Evolutionary conservation across 1,284 basidiomycete species (phyloP).

Genomic region (Volvariella volvacea): DNA sequence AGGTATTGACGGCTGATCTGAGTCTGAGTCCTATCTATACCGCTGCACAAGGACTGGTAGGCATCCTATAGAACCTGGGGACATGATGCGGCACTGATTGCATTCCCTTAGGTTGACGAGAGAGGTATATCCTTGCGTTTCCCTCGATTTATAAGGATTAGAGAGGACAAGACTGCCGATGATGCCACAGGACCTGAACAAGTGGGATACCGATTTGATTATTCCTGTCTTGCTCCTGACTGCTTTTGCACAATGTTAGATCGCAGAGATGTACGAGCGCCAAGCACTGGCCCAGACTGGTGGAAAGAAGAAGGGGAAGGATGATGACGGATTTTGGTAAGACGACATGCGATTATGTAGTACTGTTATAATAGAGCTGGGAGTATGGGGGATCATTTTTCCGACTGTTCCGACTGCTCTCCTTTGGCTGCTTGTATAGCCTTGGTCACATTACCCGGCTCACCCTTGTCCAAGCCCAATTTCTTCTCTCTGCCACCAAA

Average conservation of each 20-base stretch:
- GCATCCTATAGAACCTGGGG: slow-evolving; percentile 15
- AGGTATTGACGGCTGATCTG: slow-evolving; percentile 95
- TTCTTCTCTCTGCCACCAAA: slow-evolving; percentile 70
- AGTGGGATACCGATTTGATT: slow-evolving; percentile 32
- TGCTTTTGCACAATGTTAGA: slow-evolving; percentile 48
- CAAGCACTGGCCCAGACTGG: slow-evolving; percentile 77
- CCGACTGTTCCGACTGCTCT: slow-evolving; percentile 32
- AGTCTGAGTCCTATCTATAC: slow-evolving; percentile 96
- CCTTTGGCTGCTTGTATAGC: slow-evolving; percentile 36
- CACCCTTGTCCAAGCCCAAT: slow-evolving; percentile 30
- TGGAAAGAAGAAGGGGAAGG: slow-evolving; percentile 66
- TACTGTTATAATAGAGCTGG: not conserved
- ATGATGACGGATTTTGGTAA: slow-evolving; percentile 91
- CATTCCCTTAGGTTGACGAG: slow-evolving; percentile 61
- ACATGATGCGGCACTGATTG: not conserved
- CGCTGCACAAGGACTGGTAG: slow-evolving; percentile 92
- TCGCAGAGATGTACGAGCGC: slow-evolving; percentile 92
- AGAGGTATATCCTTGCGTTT: slow-evolving; percentile 94
- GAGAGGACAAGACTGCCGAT: slow-evolving; percentile 91
- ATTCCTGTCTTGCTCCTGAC: not conserved
- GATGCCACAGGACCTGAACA: slow-evolving; percentile 92
- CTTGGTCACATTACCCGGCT: slow-evolving; percentile 38
- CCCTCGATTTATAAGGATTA: slow-evolving; percentile 86
- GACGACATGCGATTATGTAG: slow-evolving; percentile 12
- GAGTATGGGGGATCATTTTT: slow-evolving; percentile 5